These are phyloP conservation scores for Phytopythium chamaehyphon DNA, from an alignment of 352 stramenopile species.

Conservation along the genomic window DNA sequence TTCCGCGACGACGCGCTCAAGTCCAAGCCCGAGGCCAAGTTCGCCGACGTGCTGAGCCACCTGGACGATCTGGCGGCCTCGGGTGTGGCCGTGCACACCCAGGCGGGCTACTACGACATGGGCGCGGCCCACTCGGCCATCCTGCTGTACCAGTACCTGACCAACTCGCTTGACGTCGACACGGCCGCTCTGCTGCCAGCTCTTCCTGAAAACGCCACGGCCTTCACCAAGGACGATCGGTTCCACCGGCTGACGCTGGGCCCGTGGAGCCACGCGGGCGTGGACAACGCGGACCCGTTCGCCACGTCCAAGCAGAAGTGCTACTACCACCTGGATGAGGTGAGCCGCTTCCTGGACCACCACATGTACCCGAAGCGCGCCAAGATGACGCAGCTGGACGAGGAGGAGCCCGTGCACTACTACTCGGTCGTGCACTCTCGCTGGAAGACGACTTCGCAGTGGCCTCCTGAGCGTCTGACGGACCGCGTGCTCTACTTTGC, in stretches of 20 bases:
- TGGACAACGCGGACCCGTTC: slow-evolving; percentile 80
- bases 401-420: slow-evolving; percentile 78
- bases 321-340: slow-evolving; percentile 80
- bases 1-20: slow-evolving; percentile 68
- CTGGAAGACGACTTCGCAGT: slow-evolving; percentile 61
- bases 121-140: slow-evolving; percentile 66
- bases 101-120: slow-evolving; percentile 82
- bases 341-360: slow-evolving; percentile 82
- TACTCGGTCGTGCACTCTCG: slow-evolving; percentile 72
- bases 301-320: slow-evolving; percentile 80
- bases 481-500: slow-evolving; percentile 48
- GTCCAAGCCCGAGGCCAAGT: slow-evolving; percentile 29
- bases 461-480: slow-evolving; percentile 58
- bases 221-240: slow-evolving; percentile 23
- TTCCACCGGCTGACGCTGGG: slow-evolving; percentile 72
- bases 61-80: slow-evolving; percentile 60
- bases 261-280: slow-evolving; percentile 78
- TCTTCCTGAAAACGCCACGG: slow-evolving; percentile 33
- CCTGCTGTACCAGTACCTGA: slow-evolving; percentile 76
- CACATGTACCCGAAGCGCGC: slow-evolving; percentile 69
- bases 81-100: slow-evolving; percentile 61
- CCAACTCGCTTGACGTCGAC: slow-evolving; percentile 63
- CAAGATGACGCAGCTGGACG: slow-evolving; percentile 47
- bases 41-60: slow-evolving; percentile 50
- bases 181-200: slow-evolving; percentile 43